phyloP scores from a whole-genome alignment of 2,329 filamentous ascomycete species.

The Aureobasidium sp. region DNA sequence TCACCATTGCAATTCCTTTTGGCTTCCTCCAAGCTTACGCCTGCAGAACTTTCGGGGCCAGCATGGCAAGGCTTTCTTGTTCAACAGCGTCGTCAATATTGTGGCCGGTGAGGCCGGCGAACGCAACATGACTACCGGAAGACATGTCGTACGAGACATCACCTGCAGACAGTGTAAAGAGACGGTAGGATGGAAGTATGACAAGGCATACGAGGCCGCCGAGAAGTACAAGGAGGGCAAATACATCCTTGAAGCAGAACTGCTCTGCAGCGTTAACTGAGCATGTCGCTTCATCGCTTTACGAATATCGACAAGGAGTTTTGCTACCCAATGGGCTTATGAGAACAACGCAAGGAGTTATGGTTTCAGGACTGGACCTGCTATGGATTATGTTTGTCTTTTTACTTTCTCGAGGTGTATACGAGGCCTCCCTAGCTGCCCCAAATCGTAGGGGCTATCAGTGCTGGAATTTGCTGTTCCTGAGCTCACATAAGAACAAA shows the following conservation, averaged over 20 bases:
- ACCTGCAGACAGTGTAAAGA: conserved; percentile 91
- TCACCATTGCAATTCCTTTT: no score
- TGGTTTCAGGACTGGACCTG: not conserved
- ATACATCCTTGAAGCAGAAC: conserved; percentile 93
- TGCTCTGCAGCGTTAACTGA: conserved; percentile 79
- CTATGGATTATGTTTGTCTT: not conserved
- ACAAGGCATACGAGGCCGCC: conserved; percentile 90
- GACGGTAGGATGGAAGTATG: conserved; percentile 98
- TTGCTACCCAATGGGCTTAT: conserved; percentile 1
- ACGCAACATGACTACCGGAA: conserved; percentile 97
- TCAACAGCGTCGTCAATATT: conserved; percentile 94
- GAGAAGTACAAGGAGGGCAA: conserved; percentile 99
- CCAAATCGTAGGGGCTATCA: not conserved
- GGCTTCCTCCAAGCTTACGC: no score
- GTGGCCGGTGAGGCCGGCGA: conserved; percentile 86
- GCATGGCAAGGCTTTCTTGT: conserved; percentile 98
- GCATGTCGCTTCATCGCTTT: not conserved
- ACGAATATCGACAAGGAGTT: conserved; percentile 12
- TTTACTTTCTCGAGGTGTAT: not conserved
- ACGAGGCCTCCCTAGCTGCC: not conserved
- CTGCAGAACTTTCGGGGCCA: conserved; percentile 95
- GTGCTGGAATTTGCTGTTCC: not conserved
- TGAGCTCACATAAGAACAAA: not conserved
- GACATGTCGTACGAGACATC: conserved; percentile 95
- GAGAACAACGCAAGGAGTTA: conserved; percentile 17